Evolutionary conservation across 768 basidiomycete genomes (phyloP), one percentile per base, ranked within the genome.

Genomic region (Baorangia bicolor): DNA sequence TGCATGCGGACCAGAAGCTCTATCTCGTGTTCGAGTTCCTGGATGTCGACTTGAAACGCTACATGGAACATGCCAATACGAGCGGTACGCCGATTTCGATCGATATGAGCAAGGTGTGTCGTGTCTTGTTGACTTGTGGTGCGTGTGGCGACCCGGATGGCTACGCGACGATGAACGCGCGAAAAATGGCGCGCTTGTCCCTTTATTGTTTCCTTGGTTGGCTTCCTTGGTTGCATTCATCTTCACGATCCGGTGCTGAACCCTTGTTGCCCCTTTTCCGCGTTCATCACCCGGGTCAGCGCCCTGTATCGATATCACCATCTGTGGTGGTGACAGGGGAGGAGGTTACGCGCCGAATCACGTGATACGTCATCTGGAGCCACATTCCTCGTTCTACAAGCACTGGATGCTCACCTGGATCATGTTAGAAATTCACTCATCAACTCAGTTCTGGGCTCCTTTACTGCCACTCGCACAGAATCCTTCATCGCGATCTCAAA

Each of bases 21-120:
- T 99, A 95, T 75, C 86, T 99, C 56, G 97, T 99, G 33, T 97
- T 94, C 69, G 97, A 99, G 74, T 98, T 94, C 74, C 81, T 99
- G 53, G 95, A 99, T 68, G 87, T 95, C 55, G 97, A 99, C 74
- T 75, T 99, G 59, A 99, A 99, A 73, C 83, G 90, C 33, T 99
- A 95, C 74, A 98, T 98, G 84, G 97, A 98, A 70, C 85, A 85
- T 35, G 86, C 87, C 48, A 94, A 82, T 69, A 83, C 80, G 67
- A 76, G 75, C 48, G 83, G 87, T 54, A 83, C 81, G 38, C 90
- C 92, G 39, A 86, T 98, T 59, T 77, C 84, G 21, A 77, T 80
- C 44, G 81, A 82, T 30, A 84, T 89, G 59, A 86, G 87, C 73
- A 93, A 95, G 87, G 95, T 93, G 65, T 67, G 88, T 61, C 28